Evolutionary conservation across 345 rosid species (phyloP).

Genomic region (Brassica carinata): DNA sequence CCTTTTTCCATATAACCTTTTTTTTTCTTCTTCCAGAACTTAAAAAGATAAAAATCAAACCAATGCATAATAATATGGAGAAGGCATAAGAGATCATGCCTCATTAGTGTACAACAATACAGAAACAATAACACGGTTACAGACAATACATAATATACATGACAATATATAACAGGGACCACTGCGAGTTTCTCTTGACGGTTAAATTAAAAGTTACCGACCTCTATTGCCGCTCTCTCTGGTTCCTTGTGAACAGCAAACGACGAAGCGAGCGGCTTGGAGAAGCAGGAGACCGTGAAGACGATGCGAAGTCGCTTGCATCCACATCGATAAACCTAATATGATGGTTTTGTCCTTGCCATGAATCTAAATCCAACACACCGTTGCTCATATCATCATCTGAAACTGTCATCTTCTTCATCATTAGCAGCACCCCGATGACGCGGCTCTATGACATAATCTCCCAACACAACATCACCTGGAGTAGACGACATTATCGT

Average conservation of each 20-base stretch:
- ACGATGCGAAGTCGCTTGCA: constrained; percentile 44
- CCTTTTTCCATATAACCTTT: constrained; percentile 2
- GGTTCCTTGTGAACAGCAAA: constrained; percentile 53
- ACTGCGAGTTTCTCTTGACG: not conserved
- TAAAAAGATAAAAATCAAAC: constrained; percentile 20
- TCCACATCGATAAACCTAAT: constrained; percentile 50
- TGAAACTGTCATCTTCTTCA: constrained; percentile 57
- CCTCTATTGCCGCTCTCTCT: constrained; percentile 47
- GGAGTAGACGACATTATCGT: constrained; percentile 74
- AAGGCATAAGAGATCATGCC: constrained; percentile 22
- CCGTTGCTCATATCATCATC: constrained; percentile 59
- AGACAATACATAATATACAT: constrained; percentile 37
- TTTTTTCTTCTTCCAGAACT: constrained; percentile 23
- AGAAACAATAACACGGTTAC: constrained; percentile 31
- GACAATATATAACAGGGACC: constrained; percentile 13
- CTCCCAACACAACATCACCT: constrained; percentile 80
- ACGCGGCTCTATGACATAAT: constrained; percentile 82
- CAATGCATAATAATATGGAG: constrained; percentile 14
- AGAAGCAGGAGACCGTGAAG: constrained; percentile 45
- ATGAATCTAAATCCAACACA: constrained; percentile 47
- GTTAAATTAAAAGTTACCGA: constrained; percentile 32
- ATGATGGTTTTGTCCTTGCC: constrained; percentile 39
- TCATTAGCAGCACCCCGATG: constrained; percentile 42
- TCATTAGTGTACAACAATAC: constrained; percentile 31
- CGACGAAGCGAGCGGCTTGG: constrained; percentile 40